Percentiles rank a stretch among this genome's conserved stretches.
phyloP scores from a whole-genome alignment of 202 grass and related monocot genomes.

The Zizania palustris region DNA sequence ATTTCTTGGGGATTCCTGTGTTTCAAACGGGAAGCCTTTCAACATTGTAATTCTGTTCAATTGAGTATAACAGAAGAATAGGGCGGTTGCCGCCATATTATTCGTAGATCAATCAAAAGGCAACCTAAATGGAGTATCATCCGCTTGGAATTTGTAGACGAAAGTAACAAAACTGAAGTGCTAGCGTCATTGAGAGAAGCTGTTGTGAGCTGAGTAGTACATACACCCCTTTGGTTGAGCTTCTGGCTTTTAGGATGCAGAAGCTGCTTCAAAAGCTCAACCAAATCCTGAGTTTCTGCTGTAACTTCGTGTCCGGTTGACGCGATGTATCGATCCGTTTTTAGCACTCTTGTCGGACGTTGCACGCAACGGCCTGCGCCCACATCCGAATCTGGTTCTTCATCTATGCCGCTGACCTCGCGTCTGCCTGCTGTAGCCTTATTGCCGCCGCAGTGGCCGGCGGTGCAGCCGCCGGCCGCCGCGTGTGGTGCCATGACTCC shows the following conservation, averaged over 20 bases:
- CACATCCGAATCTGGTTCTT: conserved; percentile 88
- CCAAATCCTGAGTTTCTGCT: too few relatives aligned
- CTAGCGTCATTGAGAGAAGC: too few relatives aligned
- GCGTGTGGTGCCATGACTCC: conserved; percentile 56
- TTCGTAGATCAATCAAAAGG: conserved; percentile 9
- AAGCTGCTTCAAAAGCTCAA: too few relatives aligned
- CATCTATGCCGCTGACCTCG: conserved; percentile 62
- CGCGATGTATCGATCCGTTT: background rate
- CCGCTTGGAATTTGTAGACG: too few relatives aligned
- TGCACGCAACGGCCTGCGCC: conserved; percentile 92
- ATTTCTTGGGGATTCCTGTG: background rate
- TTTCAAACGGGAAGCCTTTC: background rate
- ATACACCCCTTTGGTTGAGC: too few relatives aligned
- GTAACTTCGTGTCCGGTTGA: background rate
- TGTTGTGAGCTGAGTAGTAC: too few relatives aligned
- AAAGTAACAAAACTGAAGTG: too few relatives aligned
- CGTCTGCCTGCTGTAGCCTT: conserved; percentile 57
- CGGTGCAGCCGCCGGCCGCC: conserved; percentile 18
- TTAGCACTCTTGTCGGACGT: conserved; percentile 51
- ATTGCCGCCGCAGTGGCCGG: conserved; percentile 28
- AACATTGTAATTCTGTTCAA: background rate
- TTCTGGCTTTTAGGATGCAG: too few relatives aligned
- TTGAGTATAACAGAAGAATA: background rate
- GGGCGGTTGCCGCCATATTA: background rate
- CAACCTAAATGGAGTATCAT: too few relatives aligned